Conservation (phyloP, 352 stramenopile species). For the Phytophthora pluvialis region DNA sequence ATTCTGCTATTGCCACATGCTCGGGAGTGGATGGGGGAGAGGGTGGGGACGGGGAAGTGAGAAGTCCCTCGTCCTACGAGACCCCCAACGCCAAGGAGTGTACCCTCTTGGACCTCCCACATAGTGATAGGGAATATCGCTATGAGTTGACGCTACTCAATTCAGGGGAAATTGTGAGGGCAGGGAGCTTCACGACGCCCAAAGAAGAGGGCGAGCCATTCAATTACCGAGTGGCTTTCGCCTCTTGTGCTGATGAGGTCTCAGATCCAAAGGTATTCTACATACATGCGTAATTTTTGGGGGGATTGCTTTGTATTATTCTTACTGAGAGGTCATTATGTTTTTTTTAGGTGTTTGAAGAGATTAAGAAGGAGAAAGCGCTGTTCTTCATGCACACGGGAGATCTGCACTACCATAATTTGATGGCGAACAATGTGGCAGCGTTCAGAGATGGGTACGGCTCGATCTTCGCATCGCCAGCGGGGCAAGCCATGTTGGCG, state of each 20-base stretch:
- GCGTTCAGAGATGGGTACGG: constrained; percentile 71
- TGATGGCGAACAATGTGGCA: constrained; percentile 66
- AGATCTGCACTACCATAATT: constrained; percentile 90
- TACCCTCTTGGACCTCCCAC: constrained; percentile 50
- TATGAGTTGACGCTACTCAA: constrained; percentile 63
- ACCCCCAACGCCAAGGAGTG: constrained; percentile 53
- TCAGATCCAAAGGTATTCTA: constrained; percentile 63
- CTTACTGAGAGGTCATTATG: constrained; percentile 21
- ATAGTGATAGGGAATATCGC: constrained; percentile 56
- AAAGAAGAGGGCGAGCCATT: constrained; percentile 48
- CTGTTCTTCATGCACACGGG: constrained; percentile 91
- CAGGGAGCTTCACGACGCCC: constrained; percentile 61
- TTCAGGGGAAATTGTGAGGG: constrained; percentile 39
- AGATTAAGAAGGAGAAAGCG: constrained; percentile 67
- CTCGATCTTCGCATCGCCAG: constrained; percentile 74
- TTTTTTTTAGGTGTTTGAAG: constrained; percentile 54
- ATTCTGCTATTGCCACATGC: constrained; percentile 54
- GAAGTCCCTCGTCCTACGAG: constrained; percentile 35
- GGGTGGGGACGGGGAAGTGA: constrained; percentile 32
- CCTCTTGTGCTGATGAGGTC: constrained; percentile 82
- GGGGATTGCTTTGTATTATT: constrained; percentile 14
- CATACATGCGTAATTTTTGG: background rate
- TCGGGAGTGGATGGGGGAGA: constrained; percentile 35
- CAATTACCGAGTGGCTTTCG: constrained; percentile 79
- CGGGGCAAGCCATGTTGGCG: constrained; percentile 72